Evolutionary conservation across 2,329 filamentous ascomycete species (phyloP).

Genomic region (Chaetothyriales sp.): DNA sequence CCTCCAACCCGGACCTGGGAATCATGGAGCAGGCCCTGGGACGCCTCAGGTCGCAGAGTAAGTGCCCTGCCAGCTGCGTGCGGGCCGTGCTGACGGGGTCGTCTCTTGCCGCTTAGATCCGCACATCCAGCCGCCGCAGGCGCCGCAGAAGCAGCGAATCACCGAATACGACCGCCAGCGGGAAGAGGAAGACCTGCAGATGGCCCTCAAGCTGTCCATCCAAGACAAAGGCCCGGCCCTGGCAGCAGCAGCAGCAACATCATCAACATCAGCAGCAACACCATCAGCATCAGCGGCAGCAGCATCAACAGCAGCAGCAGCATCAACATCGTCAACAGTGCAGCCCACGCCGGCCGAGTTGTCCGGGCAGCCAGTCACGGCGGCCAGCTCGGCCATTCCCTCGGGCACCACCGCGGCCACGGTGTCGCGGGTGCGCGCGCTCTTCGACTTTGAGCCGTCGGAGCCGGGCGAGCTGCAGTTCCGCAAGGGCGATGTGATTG

Average conservation of each 20-base stretch:
- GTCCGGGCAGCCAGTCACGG: slow-evolving; percentile 20
- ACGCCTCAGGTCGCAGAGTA: slow-evolving; percentile 62
- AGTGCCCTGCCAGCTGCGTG: slow-evolving; percentile 14
- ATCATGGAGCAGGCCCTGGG: slow-evolving; percentile 96
- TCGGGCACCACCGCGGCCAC: slow-evolving; percentile 90
- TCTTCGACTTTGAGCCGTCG: slow-evolving; percentile 89
- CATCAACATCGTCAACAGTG: slow-evolving; percentile 19
- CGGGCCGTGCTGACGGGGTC: slow-evolving; percentile 1
- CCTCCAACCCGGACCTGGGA: slow-evolving; percentile 73
- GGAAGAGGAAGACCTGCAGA: slow-evolving; percentile 94
- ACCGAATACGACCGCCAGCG: slow-evolving; percentile 82
- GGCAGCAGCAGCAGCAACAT: slow-evolving; percentile 26
- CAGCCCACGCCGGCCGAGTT: slow-evolving; percentile 23
- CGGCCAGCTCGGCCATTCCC: slow-evolving; percentile 45
- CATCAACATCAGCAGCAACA: slow-evolving; percentile 25
- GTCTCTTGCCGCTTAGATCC: slow-evolving; percentile 53
- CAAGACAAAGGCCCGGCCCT: slow-evolving; percentile 55
- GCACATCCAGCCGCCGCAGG: slow-evolving; percentile 77
- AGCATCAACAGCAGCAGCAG: slow-evolving; percentile 18
- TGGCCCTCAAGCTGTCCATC: slow-evolving; percentile 82
- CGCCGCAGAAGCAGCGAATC: slow-evolving; percentile 82
- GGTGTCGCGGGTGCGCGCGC: slow-evolving; percentile 80
- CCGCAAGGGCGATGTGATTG: slow-evolving; percentile 91
- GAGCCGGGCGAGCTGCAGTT: slow-evolving; percentile 93
- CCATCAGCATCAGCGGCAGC: slow-evolving; percentile 7